A percentile compares a stretch with the other conserved stretches of the same genome.
Conservation (phyloP, 345 rosid genomes). For the Salix udensis region DNA sequence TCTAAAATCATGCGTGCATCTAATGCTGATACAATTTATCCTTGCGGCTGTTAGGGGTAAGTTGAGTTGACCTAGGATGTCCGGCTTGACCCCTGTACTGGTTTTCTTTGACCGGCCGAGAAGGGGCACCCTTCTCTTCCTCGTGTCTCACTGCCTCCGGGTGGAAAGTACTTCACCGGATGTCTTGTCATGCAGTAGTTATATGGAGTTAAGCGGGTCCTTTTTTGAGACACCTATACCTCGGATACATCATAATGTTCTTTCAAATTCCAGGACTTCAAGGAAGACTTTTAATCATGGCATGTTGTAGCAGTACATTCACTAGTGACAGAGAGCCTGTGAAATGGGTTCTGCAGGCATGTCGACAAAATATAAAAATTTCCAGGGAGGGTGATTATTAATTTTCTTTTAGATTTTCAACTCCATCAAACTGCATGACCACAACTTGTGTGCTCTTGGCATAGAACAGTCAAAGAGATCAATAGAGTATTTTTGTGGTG, state of each 20-base stretch:
- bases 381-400: background rate
- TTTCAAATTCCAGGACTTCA: background rate
- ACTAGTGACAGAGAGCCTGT: background rate
- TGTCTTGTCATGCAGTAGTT: too few relatives aligned
- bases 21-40: too few relatives aligned
- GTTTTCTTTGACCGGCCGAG: too few relatives aligned
- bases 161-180: too few relatives aligned
- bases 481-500: background rate
- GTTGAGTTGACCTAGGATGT: too few relatives aligned
- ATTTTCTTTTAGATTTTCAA: background rate
- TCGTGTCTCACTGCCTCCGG: too few relatives aligned
- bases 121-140: too few relatives aligned
- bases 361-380: background rate
- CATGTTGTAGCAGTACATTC: background rate
- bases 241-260: background rate
- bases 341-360: background rate
- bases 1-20: too few relatives aligned
- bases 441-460: background rate
- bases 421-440: background rate
- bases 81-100: too few relatives aligned
- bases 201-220: too few relatives aligned
- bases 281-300: background rate
- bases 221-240: too few relatives aligned
- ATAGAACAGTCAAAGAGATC: background rate
- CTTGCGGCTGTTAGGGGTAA: too few relatives aligned